Evolutionary conservation across 192 early-diverging fungal genomes (phyloP), one percentile per base, ranked within the genome.

Genomic region (Dispira parvispora): DNA sequence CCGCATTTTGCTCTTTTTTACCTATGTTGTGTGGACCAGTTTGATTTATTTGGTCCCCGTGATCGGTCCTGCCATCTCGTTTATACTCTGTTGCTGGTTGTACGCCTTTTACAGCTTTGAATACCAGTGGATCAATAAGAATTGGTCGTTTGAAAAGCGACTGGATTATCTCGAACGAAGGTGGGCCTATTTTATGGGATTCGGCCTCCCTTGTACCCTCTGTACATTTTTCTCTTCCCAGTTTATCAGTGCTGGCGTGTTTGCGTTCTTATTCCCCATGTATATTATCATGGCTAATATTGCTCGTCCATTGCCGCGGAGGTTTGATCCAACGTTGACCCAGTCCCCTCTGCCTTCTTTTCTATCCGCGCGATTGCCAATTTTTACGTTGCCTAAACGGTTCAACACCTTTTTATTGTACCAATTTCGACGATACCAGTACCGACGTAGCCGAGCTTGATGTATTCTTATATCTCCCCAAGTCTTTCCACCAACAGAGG

Each of bases 181-280:
- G 11, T 84, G 78, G 82, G 67, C 73, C 20, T 84, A 84, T 52
- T 84, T 82, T 69, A 45, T 71, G 18, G 82, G 82, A 43, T 84
- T 84, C 67, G 81, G 79, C 3, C 67, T 80, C 16, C 71, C 72
- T 0, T 69, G 67, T 52, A 72, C 79, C 2, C 12, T 68, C 14
- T 45, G 65, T 18, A 78, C 76, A 2, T 80, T 76, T 63, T 80
- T 80, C 64, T 71, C 73, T 43, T 68, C 75, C 46, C 61, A 56
- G 62, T 69, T 76, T 61, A 64, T 77, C 23, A 73, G 67, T 43
- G 69, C 71, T 12, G 76, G 74, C 0, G 52, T 80, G 11, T 80
- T 75, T 64, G 79, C 74, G 12, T 28, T 76, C 9, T 20, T 78
- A 9, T 80, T 78, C 63, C 79, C 79, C 45, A 45, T 75, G 61